Percentiles rank a stretch among this genome's conserved stretches.
Conservation (phyloP, 257 asterid species). For the Rubia yunnanensis region DNA sequence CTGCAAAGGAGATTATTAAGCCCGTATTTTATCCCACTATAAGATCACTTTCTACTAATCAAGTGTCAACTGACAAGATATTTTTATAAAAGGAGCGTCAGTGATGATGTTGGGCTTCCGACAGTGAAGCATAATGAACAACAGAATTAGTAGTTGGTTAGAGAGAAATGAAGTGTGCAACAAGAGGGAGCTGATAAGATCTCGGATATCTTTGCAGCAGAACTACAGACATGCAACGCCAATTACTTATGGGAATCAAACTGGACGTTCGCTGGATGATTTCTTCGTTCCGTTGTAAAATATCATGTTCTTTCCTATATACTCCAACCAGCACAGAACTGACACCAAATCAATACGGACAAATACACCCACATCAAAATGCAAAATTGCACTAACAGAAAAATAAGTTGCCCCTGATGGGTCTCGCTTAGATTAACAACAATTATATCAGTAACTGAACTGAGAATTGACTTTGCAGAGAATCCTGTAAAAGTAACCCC, state of each 20-base stretch:
- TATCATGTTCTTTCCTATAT: neutral
- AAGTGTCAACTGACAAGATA: neutral
- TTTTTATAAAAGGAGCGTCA: neutral
- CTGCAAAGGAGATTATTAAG: slow-evolving; percentile 26
- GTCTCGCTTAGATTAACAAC: neutral
- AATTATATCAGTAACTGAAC: neutral
- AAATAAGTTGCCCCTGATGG: neutral
- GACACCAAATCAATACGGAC: neutral
- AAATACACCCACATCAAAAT: neutral
- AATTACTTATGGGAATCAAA: neutral
- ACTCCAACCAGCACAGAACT: neutral
- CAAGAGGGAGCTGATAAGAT: neutral
- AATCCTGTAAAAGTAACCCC: neutral
- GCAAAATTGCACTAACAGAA: neutral
- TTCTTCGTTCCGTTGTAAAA: neutral
- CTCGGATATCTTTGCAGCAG: neutral
- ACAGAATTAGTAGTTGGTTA: neutral
- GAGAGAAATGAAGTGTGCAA: neutral
- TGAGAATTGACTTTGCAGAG: neutral
- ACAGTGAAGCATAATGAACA: neutral
- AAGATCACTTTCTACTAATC: neutral
- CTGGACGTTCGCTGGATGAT: neutral
- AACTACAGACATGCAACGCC: neutral
- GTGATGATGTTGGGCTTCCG: neutral
- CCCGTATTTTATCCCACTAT: neutral